Evolutionary conservation across 257 asterid genomes (phyloP).

Genomic region (Nicotiana knightiana): DNA sequence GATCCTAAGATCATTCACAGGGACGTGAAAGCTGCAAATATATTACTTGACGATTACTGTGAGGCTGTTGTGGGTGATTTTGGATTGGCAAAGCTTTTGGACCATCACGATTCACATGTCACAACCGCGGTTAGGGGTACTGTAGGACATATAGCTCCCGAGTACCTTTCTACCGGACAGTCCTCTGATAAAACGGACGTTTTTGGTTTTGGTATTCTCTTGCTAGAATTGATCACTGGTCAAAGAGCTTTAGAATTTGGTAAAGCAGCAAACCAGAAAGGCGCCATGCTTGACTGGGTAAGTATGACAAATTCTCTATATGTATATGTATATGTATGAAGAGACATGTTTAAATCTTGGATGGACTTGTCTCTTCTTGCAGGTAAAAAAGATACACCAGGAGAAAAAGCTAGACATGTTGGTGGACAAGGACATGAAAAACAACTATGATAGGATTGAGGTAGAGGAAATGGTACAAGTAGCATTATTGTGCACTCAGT

Average conservation of each 20-base stretch:
- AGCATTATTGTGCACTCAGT: slow-evolving; percentile 84
- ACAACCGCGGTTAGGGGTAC: slow-evolving; percentile 98
- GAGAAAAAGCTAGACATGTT: slow-evolving; percentile 82
- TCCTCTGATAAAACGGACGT: slow-evolving; percentile 96
- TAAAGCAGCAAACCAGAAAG: slow-evolving; percentile 81
- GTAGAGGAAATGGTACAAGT: slow-evolving; percentile 89
- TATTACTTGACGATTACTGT: slow-evolving; percentile 74
- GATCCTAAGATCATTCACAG: slow-evolving; percentile 95
- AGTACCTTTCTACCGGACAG: slow-evolving; percentile 91
- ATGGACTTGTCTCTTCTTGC: not conserved
- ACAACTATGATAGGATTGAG: slow-evolving; percentile 60
- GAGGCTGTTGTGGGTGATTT: slow-evolving; percentile 98
- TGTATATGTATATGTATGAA: not conserved
- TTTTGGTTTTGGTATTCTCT: slow-evolving; percentile 87
- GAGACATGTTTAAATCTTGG: not conserved
- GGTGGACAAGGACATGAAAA: slow-evolving; percentile 69
- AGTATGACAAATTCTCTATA: slow-evolving; percentile 12
- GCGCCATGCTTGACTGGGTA: slow-evolving; percentile 98
- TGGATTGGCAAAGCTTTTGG: slow-evolving; percentile 90
- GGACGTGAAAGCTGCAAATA: slow-evolving; percentile 95
- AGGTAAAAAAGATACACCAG: slow-evolving; percentile 80
- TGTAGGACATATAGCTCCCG: slow-evolving; percentile 95
- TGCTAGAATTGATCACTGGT: slow-evolving; percentile 83
- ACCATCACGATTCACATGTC: slow-evolving; percentile 82
- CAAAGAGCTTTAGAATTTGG: slow-evolving; percentile 90